Conservation (phyloP, 495 filamentous ascomycete genomes). For the Recurvomyces mirabilis region DNA sequence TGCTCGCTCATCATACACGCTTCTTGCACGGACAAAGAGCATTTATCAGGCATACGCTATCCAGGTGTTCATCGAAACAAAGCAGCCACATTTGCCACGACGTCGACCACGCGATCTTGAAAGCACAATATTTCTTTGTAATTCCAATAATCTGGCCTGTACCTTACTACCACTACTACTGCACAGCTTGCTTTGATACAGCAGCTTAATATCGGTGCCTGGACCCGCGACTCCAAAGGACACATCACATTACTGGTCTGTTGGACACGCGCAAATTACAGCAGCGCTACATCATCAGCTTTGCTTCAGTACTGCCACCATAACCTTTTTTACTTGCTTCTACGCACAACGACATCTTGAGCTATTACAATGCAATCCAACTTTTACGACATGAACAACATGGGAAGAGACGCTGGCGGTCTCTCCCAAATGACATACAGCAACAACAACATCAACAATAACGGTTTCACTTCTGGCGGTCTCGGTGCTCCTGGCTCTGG, state of each 20-base stretch:
- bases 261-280: constrained; percentile 4
- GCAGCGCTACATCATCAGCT: constrained; percentile 7
- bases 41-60: not conserved
- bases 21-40: constrained; percentile 9
- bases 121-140: constrained; percentile 20
- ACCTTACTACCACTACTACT: constrained; percentile 8
- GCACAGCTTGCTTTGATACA: constrained; percentile 17
- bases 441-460: constrained; percentile 39
- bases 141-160: constrained; percentile 17
- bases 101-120: not conserved
- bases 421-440: constrained; percentile 99
- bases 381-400: constrained; percentile 25
- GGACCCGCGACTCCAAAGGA: constrained; percentile 2
- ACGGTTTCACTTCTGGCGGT: constrained; percentile 50
- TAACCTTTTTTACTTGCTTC: not conserved
- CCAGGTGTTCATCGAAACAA: constrained; percentile 1
- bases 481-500: constrained; percentile 65
- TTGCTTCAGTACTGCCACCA: not conserved
- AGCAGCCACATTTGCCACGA: constrained; percentile 5
- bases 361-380: not conserved
- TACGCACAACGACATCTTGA: constrained; percentile 4
- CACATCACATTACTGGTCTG: constrained; percentile 3
- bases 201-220: constrained; percentile 21
- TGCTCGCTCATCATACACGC: too few relatives aligned
- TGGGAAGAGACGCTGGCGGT: constrained; percentile 97